Evolutionary conservation across 2,329 filamentous ascomycete genomes (phyloP), one percentile per base, ranked within the genome.

Genomic region (Ceratocystis ficicola): DNA sequence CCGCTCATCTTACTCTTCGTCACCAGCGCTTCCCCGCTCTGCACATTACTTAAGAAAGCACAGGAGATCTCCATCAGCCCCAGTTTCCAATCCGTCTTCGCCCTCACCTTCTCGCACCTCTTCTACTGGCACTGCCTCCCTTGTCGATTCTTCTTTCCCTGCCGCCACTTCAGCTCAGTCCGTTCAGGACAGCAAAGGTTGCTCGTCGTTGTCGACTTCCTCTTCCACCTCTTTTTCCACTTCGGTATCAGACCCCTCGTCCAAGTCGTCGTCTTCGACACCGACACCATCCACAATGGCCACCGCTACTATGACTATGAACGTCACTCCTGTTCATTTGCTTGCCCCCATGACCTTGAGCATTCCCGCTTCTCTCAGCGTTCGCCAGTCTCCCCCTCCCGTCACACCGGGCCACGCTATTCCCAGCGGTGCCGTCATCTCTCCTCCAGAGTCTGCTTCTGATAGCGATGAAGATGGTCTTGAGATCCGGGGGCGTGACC

Each of bases 351-450:
- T 66, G 44, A 65, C 57, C n/a, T 36, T 62, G 36, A 57, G 72
- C 75, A 63, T 81, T 73, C 73, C 75, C 17, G 70, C 77, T 65
- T 81, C 79, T 73, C 79, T 79, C 74, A 89, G 85, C 76, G 78
- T 95, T 69, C 85, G 89, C 71, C 89, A 92, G 74, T 95, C 91
- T 61, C 90, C 90, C 17, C 87, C 89, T n/a, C 89, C 90, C 20
- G 76, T 90, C 69, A 89, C 86, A 69, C 85, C 90, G 76, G 82
- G 79, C 30, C 75, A 84, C 68, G 78, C 83, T 69, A 94, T 96
- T 75, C 90, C 91, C 52, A 84, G 85, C 69, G 90, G 90, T 68
- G 91, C 90, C 69, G 84, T 96, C 70, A 89, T 95, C 67, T 96
- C 93, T 0, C 93, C 93, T 44, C 93, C 93, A 8, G 93, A 96